phyloP scores from a whole-genome alignment of 176 grass and related monocot species.

The Rhynchospora breviuscula region DNA sequence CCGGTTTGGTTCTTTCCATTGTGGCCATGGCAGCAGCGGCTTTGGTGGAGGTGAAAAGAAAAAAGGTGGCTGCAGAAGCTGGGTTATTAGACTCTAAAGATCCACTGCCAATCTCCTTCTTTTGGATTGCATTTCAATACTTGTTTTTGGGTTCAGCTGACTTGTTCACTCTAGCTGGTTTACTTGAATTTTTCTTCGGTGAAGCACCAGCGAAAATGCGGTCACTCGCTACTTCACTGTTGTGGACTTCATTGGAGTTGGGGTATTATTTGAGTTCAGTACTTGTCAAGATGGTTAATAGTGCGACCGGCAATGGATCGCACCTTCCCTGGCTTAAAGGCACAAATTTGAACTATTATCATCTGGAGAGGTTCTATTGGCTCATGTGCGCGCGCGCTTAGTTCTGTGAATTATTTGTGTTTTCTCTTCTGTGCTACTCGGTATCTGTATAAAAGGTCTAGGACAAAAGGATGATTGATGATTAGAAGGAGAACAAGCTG shows the following conservation, averaged over 20 bases:
- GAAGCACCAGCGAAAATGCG: slow-evolving; percentile 53
- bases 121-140: slow-evolving; percentile 72
- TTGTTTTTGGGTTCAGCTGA: slow-evolving; percentile 64
- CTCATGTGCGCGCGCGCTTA: slow-evolving; percentile 59
- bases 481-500: too few species aligned
- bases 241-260: slow-evolving; percentile 50
- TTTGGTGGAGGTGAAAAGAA: slow-evolving; percentile 48
- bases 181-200: slow-evolving; percentile 84
- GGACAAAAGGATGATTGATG: background rate
- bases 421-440: slow-evolving; percentile 57
- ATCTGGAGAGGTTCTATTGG: slow-evolving; percentile 83
- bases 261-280: slow-evolving; percentile 74
- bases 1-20: slow-evolving; percentile 61
- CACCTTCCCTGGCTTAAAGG: slow-evolving; percentile 49
- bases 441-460: slow-evolving; percentile 26
- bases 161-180: slow-evolving; percentile 67
- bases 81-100: slow-evolving; percentile 5
- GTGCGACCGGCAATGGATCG: slow-evolving; percentile 10
- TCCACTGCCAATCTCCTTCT: slow-evolving; percentile 36
- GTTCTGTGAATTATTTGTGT: slow-evolving; percentile 61
- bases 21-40: slow-evolving; percentile 63
- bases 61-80: slow-evolving; percentile 26
- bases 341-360: slow-evolving; percentile 57
- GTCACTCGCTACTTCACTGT: slow-evolving; percentile 60
- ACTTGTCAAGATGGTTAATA: slow-evolving; percentile 61